Evolutionary conservation across 2,329 filamentous ascomycete genomes (phyloP).

Genomic region (Leptographium radiaticola): DNA sequence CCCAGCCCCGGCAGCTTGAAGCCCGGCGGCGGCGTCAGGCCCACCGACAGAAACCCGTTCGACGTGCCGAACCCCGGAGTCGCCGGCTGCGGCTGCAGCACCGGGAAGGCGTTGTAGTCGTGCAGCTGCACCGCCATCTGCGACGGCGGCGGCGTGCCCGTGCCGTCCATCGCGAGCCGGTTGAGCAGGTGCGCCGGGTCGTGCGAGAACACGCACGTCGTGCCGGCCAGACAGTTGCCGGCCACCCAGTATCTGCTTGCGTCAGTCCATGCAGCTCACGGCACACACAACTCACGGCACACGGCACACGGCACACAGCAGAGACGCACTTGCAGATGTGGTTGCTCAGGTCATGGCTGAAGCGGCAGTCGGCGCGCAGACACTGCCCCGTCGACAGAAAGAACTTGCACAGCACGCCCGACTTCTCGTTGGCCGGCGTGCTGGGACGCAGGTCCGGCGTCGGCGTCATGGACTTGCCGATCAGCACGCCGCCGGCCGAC

Average conservation of each 20-base stretch:
- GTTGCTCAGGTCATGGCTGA: slow-evolving; percentile 90
- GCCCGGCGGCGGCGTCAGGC: slow-evolving; percentile 54
- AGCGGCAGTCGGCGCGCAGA: slow-evolving; percentile 87
- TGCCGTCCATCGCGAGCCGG: slow-evolving; percentile 61
- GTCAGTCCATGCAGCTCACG: not conserved
- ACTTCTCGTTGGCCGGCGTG: slow-evolving; percentile 68
- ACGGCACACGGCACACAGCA: not conserved
- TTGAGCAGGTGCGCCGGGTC: slow-evolving; percentile 80
- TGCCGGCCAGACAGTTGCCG: slow-evolving; percentile 86
- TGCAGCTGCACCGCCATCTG: slow-evolving; percentile 60
- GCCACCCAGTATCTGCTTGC: slow-evolving; percentile 74
- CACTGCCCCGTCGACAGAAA: slow-evolving; percentile 94
- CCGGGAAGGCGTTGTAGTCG: slow-evolving; percentile 75
- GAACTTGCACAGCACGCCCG: slow-evolving; percentile 91
- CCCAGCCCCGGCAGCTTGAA: slow-evolving; percentile 36
- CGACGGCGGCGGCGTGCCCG: slow-evolving; percentile 45
- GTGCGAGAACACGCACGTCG: slow-evolving; percentile 93
- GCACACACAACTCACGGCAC: no score
- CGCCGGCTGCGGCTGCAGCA: slow-evolving; percentile 52
- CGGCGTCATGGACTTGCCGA: slow-evolving; percentile 82
- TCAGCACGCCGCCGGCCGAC: slow-evolving; percentile 49
- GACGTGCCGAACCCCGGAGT: slow-evolving; percentile 37
- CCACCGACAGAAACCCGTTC: slow-evolving; percentile 38
- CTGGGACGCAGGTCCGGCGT: slow-evolving; percentile 59
- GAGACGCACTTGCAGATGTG: slow-evolving; percentile 89